Evolutionary conservation across 495 filamentous ascomycete species (phyloP).

Genomic region (Glonium stellatum): DNA sequence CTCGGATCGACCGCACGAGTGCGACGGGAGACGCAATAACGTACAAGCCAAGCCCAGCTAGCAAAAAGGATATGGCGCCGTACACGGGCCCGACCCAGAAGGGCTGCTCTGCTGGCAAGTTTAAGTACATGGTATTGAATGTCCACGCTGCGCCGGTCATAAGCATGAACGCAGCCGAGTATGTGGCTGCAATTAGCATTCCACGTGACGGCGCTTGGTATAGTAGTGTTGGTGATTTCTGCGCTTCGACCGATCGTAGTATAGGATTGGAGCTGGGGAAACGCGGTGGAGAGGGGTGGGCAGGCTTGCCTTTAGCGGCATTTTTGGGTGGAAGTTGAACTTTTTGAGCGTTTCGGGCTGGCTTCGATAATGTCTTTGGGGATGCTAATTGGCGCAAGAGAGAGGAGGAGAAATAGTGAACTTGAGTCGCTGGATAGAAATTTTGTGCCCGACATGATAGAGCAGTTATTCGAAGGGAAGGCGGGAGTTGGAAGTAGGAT

Average conservation of each 20-base stretch:
- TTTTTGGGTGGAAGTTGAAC: neutral
- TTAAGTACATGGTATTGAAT: constrained; percentile 7
- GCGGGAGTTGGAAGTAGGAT: constrained; percentile 17
- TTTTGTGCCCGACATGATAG: constrained; percentile 4
- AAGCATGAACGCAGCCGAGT: constrained; percentile 3
- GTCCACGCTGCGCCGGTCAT: constrained; percentile 2
- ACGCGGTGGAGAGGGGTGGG: neutral
- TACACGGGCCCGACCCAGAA: constrained; percentile 20
- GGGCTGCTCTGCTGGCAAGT: constrained; percentile 14
- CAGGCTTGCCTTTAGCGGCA: neutral
- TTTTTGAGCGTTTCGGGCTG: neutral
- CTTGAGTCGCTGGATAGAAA: neutral
- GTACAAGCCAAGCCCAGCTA: constrained; percentile 9
- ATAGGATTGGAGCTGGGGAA: constrained; percentile 9
- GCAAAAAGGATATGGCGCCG: constrained; percentile 1
- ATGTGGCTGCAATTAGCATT: constrained; percentile 1
- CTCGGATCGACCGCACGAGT: constrained; percentile 9
- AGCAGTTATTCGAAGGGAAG: constrained; percentile 15
- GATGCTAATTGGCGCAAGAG: constrained; percentile 2
- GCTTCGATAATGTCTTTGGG: neutral
- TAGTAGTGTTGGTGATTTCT: constrained; percentile 6
- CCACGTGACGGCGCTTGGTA: constrained; percentile 11
- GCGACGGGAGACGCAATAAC: constrained; percentile 11
- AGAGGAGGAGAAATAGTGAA: constrained; percentile 7
- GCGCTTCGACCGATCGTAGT: constrained; percentile 9